Evolutionary conservation across 1,284 basidiomycete species (phyloP), one percentile per base, ranked within the genome.

Genomic region (Ustilago tritici): DNA sequence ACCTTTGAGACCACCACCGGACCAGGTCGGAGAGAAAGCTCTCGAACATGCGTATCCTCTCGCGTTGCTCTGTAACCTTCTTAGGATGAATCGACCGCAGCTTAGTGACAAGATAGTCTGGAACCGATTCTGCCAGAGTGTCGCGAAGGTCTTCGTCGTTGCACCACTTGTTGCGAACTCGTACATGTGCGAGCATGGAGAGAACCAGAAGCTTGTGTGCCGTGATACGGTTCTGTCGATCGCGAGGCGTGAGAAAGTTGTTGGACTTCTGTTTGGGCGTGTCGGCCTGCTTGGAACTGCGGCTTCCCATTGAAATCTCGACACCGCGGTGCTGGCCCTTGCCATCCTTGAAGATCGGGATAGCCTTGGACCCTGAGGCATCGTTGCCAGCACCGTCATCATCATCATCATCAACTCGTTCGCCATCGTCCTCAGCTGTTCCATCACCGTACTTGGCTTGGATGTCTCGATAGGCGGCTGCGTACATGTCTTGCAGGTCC

Each of bases 101-200:
- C 62, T 83, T 82, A 56, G 78, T 77, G 53, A 81, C 67, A 28
- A 84, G 76, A 19, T 74, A 61, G 35, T 75, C 71, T 0, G 84
- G 84, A 7, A 82, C 78, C 23, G 68, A 62, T 7, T 80, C 65
- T 40, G 77, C 79, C 32, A 85, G 74, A 4, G 76, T 70, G 56
- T 82, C 83, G 82, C 96, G 93, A 12, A 99, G 88, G 3, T 94
- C 87, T 1, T 88, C 87, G 82, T 98, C 93, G 71, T 94, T 95
- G 19, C 95, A 86, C 93, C 93, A 95, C 61, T 88, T 88, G 85
- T 99, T 98, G 53, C 96, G 90, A 15, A 91, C 88, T 38, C 89
- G 88, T 4, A 92, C 92, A 82, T 92, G 93, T 4, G 91, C 90
- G 2, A 98, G 89, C 9, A 98, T 89, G 15, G 90, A 88, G 5